A percentile compares a stretch with the other conserved stretches of the same genome.
These are phyloP conservation scores for Pichia californica DNA, from an alignment of 805 yeast species.

Conservation along the genomic window DNA sequence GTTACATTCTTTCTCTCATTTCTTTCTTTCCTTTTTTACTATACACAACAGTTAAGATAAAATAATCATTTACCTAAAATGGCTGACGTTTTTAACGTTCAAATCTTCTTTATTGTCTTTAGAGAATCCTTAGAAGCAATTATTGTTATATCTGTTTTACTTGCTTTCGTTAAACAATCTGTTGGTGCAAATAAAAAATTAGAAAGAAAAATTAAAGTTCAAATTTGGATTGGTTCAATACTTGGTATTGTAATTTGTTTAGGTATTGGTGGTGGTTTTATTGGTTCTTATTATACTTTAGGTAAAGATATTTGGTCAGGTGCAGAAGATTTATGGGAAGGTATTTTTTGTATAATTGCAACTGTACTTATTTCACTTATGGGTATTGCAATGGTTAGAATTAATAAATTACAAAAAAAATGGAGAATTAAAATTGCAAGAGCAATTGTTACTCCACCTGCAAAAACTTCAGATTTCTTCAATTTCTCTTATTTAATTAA, in stretches of 20 bases:
- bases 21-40: not conserved
- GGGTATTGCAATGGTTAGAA: constrained; percentile 96
- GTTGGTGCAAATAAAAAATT: constrained; percentile 56
- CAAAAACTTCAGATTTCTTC: constrained; percentile 43
- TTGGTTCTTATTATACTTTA: constrained; percentile 83
- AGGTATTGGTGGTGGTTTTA: constrained; percentile 84
- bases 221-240: constrained; percentile 81
- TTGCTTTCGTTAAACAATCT: constrained; percentile 89
- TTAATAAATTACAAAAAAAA: constrained; percentile 93
- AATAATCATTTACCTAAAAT: constrained; percentile 13
- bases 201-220: constrained; percentile 36
- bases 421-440: constrained; percentile 94
- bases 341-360: constrained; percentile 87
- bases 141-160: constrained; percentile 80
- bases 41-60: not conserved
- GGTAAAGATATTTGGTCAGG: constrained; percentile 77
- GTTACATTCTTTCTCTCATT: not conserved
- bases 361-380: constrained; percentile 80
- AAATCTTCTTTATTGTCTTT: constrained; percentile 82
- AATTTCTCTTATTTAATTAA: constrained; percentile 49
- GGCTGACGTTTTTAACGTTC: constrained; percentile 53
- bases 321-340: constrained; percentile 97
- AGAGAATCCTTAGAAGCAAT: constrained; percentile 94
- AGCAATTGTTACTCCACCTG: constrained; percentile 62
- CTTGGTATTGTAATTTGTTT: constrained; percentile 75